A percentile compares a stretch with the other conserved stretches of the same genome.
phyloP scores from a whole-genome alignment of 2,329 filamentous ascomycete genomes.

The Magnaporthales sp. region DNA sequence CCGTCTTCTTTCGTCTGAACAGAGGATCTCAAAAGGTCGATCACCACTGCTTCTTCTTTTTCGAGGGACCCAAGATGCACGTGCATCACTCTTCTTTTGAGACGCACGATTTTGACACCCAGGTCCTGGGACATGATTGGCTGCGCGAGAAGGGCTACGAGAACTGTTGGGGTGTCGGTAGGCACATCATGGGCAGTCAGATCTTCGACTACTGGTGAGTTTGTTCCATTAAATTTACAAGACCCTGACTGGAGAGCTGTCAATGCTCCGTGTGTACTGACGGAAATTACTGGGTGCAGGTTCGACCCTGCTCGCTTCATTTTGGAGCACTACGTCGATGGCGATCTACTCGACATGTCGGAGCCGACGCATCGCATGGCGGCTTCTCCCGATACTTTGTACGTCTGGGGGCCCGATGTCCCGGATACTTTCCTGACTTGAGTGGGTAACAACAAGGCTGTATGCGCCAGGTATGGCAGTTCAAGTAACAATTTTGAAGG shows the following conservation, averaged over 20 bases:
- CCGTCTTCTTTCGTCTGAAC: conserved; percentile 36
- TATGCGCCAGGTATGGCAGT: background rate
- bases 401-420: conserved; percentile 35
- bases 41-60: conserved; percentile 44
- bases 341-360: conserved; percentile 52
- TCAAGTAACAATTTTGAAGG: background rate
- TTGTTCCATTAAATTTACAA: conserved; percentile 12
- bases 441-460: background rate
- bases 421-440: conserved; percentile 17
- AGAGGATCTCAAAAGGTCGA: conserved; percentile 35
- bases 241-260: background rate
- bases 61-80: conserved; percentile 36
- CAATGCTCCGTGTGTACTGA: background rate
- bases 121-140: conserved; percentile 63
- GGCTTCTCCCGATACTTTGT: conserved; percentile 30
- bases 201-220: conserved; percentile 65
- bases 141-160: conserved; percentile 52
- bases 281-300: conserved; percentile 22
- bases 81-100: conserved; percentile 64
- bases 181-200: conserved; percentile 62
- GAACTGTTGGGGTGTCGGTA: conserved; percentile 61
- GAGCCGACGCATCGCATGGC: conserved; percentile 34
- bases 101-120: conserved; percentile 63
- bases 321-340: conserved; percentile 63
- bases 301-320: conserved; percentile 55